phyloP scores from a whole-genome alignment of 2,329 filamentous ascomycete species.

The Sporothrix brunneoviolacea region DNA sequence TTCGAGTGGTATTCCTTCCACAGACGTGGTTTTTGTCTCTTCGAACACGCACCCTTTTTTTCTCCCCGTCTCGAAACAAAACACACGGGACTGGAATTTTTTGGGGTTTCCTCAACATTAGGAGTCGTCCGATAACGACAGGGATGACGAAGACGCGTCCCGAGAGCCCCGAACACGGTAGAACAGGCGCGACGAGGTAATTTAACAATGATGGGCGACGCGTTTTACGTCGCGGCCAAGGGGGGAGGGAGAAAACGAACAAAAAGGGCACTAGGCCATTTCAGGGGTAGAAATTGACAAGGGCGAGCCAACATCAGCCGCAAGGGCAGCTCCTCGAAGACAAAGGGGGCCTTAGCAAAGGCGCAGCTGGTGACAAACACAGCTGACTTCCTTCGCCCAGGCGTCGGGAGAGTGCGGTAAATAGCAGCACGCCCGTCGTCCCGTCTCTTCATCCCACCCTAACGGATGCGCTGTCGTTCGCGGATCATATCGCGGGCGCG shows the following conservation, averaged over 20 bases:
- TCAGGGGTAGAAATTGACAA: conserved; percentile 2
- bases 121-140: neutral
- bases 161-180: neutral
- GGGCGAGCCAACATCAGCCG: too few relatives aligned
- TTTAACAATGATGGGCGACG: neutral
- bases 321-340: too few relatives aligned
- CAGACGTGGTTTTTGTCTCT: too few relatives aligned
- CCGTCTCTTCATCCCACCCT: neutral
- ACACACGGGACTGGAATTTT: neutral
- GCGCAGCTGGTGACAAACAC: neutral
- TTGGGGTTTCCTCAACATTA: neutral
- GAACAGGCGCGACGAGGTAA: neutral
- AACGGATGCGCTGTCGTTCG: neutral
- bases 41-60: too few relatives aligned
- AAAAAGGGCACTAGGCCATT: neutral
- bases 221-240: too few relatives aligned
- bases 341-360: too few relatives aligned
- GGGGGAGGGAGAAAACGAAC: too few relatives aligned
- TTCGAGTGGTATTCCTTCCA: too few relatives aligned
- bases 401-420: neutral
- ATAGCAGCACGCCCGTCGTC: neutral
- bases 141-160: conserved; percentile 1
- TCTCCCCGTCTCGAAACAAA: conserved; percentile 5
- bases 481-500: neutral
- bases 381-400: conserved; percentile 1